Base-by-base conservation (phyloP, 2,329 filamentous ascomycete genomes). In the Cytospora chrysosperma region DNA sequence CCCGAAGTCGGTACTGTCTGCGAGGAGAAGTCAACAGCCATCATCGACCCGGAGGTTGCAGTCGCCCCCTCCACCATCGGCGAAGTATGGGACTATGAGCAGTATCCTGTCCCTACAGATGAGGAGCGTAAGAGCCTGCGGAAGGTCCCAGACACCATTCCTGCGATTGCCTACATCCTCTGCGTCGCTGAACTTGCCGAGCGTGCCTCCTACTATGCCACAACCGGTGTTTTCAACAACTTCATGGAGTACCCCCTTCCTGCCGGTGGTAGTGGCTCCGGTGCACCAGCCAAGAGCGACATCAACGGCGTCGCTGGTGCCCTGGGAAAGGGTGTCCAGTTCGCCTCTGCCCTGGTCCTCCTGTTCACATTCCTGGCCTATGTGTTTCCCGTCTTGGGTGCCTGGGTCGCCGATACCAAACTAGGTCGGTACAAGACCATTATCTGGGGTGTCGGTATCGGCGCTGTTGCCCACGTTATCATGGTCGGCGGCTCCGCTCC, bases 361-460 rank as follows among this genome's bases (percentile, higher is more conserved):
- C 73, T 78, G 37, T 82, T 78, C 72, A 77, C 71, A 4, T 82
- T 85, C 64, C 68, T 84, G 40, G 76, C 81, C 13, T 85, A 83
- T 67, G 68, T 80, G 17, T 69, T 82, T 12, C 81, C 81, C 0
- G 77, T 82, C 28, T 69, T 80, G 26, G 83, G 84, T 67, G 84
- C 81, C 13, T 85, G 79, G 69, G 70, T 85, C 28, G 87, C 88
- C 9, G 89, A 91, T 73, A 82, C 86, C 65, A 86, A 86, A 69
- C 79, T 85, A 62, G 89, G 88, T 50, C 85, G 87, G 58, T 91
- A 87, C 76, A 81, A 83, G 67, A 88, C 88, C 1, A 90, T 91
- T 68, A 77, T 86, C 65, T 67, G 65, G 34, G 80, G 79, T 7
- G 82, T 82, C 12, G 72, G 82, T 0, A 78, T 88, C 32, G 86